Evolutionary conservation across 768 basidiomycete genomes (phyloP), one percentile per base, ranked within the genome.

Genomic region (Xerocomellus chrysenteron): DNA sequence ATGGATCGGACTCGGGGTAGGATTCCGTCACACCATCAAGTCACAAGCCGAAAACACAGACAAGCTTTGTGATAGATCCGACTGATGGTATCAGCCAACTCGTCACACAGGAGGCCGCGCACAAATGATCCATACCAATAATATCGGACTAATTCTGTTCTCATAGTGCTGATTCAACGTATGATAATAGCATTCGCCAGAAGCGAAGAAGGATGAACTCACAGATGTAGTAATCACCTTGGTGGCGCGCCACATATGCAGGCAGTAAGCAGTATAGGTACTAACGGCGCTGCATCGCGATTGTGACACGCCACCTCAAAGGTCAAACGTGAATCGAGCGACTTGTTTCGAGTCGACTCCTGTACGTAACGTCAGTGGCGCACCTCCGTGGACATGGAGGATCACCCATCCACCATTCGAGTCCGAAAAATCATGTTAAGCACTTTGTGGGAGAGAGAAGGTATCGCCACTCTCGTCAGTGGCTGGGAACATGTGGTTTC

Each of bases 401-500:
- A n/a, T 44, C 39, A 43, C 41, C 17, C 32, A 42, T 37, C 19
- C 32, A 32, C 13, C 10, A 3, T 43, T 46, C 17, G 40, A 39
- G 44, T 35, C 43, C 26, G n/a, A 45, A 19, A 33, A 21, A 46
- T 39, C 43, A 44, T 16, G 50, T 46, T 8, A 10, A 28, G 33
- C 33, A 47, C 54, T 62, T 63, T 58, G 65, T 53, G 49, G 47
- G 41, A 16, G 39, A 45, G 21, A 37, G 16, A 37, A 52, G 45
- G 21, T 47, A 53, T 44, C 39, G 54, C 65, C 65, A 69, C 57
- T 52, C 19, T 46, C 53, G 49, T 60, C 55, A 51, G 54, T 58
- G 62, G 60, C 57, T 60, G 41, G 7, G 2, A 52, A 60, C 67
- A 70, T 54, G 67, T 65, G 68, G 54, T 60, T 61, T 37, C 41